phyloP scores from a whole-genome alignment of 768 basidiomycete species.

The Mycena vulgaris region DNA sequence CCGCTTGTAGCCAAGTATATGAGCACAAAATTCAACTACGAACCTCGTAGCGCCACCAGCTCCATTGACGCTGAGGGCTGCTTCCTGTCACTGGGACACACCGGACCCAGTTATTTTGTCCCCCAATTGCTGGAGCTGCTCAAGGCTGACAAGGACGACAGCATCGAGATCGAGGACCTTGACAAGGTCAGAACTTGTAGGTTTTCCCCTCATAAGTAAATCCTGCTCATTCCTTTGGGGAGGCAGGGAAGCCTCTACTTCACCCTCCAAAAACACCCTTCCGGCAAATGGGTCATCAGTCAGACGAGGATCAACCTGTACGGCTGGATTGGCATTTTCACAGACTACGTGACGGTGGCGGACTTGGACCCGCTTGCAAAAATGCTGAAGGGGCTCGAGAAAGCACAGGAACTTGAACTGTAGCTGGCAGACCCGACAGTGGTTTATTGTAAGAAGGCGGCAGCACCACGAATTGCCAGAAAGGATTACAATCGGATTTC shows the following conservation, averaged over 20 bases:
- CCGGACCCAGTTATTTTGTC: conserved; percentile 6
- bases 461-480: no score
- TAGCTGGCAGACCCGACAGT: no score
- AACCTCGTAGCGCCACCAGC: conserved; percentile 3
- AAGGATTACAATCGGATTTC: conserved; percentile 6
- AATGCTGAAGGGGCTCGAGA: conserved; percentile 17
- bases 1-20: conserved; percentile 22
- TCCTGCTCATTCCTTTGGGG: conserved; percentile 18
- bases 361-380: conserved; percentile 17
- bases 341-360: conserved; percentile 23
- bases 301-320: conserved; percentile 22
- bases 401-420: no score
- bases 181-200: conserved; percentile 20
- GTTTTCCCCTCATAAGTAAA: conserved; percentile 2
- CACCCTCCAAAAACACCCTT: conserved; percentile 25
- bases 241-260: conserved; percentile 22
- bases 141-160: conserved; percentile 21
- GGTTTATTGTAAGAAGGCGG: no score
- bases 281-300: conserved; percentile 25
- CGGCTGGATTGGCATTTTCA: conserved; percentile 16
- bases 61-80: conserved; percentile 21
- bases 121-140: conserved; percentile 11
- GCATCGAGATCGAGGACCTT: conserved; percentile 17
- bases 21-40: conserved; percentile 3
- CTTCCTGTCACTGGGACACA: conserved; percentile 15